Conservation (phyloP, 208 protist genomes). For the Leishmania lainsoni region DNA sequence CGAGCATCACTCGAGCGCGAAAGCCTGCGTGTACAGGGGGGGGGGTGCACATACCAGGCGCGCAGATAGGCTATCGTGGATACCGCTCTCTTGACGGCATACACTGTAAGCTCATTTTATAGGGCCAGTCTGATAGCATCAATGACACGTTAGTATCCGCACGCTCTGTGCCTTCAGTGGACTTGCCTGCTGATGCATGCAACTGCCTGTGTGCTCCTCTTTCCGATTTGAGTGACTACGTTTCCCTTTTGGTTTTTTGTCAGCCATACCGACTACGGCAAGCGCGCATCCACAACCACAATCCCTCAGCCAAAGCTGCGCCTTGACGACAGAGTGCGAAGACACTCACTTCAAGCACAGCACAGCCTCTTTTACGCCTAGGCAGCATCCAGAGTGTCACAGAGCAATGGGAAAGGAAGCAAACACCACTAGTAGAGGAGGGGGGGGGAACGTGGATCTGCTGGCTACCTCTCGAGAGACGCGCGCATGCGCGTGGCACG, state of each 20-base stretch:
- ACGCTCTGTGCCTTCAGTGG: not conserved
- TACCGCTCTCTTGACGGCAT: not conserved
- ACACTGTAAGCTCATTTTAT: not conserved
- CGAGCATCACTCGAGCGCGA: not conserved
- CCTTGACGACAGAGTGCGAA: too few relatives aligned
- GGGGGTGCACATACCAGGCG: not conserved
- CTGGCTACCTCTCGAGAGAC: too few relatives aligned
- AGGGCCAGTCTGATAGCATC: not conserved
- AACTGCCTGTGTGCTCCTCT: not conserved
- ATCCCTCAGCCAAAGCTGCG: too few relatives aligned
- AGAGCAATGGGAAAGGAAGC: too few relatives aligned
- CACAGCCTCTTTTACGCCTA: too few relatives aligned
- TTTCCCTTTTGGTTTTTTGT: not conserved
- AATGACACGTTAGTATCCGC: not conserved
- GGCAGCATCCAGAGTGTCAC: too few relatives aligned
- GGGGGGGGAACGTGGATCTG: too few relatives aligned
- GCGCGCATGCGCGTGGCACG: too few relatives aligned
- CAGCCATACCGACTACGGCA: too few relatives aligned
- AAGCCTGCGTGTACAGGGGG: not conserved
- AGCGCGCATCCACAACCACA: too few relatives aligned
- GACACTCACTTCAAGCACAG: too few relatives aligned
- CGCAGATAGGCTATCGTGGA: not conserved
- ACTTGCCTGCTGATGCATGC: not conserved
- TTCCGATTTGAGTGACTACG: not conserved
- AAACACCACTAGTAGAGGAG: too few relatives aligned